Base-by-base conservation (phyloP, 768 basidiomycete genomes). In the Naematelia aurantialba region DNA sequence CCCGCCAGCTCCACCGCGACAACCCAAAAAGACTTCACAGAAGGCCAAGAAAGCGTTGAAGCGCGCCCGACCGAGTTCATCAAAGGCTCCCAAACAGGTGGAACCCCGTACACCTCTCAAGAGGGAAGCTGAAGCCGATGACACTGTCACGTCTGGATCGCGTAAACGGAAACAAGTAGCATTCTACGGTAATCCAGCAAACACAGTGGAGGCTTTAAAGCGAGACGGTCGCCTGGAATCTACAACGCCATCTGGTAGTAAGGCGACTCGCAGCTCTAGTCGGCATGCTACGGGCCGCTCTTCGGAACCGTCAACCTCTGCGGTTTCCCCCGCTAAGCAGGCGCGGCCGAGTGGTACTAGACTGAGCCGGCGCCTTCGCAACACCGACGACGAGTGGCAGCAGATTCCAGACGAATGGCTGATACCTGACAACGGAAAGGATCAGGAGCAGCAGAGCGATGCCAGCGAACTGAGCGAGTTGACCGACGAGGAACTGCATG, bases 391-490 rank as follows among this genome's bases (percentile, higher is more conserved):
- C 29, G 67, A 68, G 27, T 75, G 73, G 73, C 67, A 74, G 56
- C 55, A 68, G 27, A 52, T 76, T 12, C 74, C 74, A 3, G 67
- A 67, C 5, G 75, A 69, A 49, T 73, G 72, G 72, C 51, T 70
- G 27, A 22, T 56, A 10, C 60, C 62, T n/a, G n/a, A 44, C n/a
- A 55, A 52, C 49, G 54, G 19, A 52, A 58, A 45, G 56, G 62
- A 24, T 45, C 60, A 62, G 52, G 53, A 19, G 55, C 61, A 60
- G 61, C 54, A 17, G 48, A 67, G 62, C 12, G 67, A 67, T 12
- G 73, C 73, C 57, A 73, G 71, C 48, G 75, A 76, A 34, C 53
- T 76, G 56, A 76, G 75, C 60, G 69, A 73, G 39, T 65, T 76
- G 68, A 71, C 69, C 19, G 75, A 76, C 48, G 68, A 72, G 55